Evolutionary conservation across 2,329 filamentous ascomycete species (phyloP), one percentile per base, ranked within the genome.

Genomic region (Huntiella bhutanensis): DNA sequence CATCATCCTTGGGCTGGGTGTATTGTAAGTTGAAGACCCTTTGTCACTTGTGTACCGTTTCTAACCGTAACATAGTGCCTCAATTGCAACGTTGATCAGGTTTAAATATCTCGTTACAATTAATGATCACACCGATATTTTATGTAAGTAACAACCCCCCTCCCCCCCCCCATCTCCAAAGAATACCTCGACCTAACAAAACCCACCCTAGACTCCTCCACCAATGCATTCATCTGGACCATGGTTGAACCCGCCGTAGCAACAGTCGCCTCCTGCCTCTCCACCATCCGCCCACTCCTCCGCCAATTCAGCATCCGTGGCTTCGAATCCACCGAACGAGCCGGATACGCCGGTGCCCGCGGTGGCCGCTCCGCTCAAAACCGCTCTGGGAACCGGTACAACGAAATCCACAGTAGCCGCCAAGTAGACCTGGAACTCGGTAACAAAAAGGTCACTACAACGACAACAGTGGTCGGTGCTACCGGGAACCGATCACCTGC

Each of bases 221-320:
- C 69, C 3, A 60, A 70, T 49, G 64, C 69, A 33, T 69, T 70
- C 64, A 61, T 73, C 5, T 74, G 70, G 70, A 73, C 68, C 7
- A 57, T 73, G n/a, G 59, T 73, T 45, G 70, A 74, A 53, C 69
- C 70, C 1, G 70, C 69, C 4, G 64, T 73, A 16, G 70, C 69
- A 49, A 74, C 73, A 40, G 56, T 68, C 19, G 70, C 70, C 10
- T 65, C 70, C 2, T 71, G 67, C 49, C 59, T 73, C 8, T 68
- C 67, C 16, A 74, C 70, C 4, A 69, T 73, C 32, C 66, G 70
- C 2, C 70, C 70, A 3, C 61, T 74, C 1, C 63, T 74, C 33
- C 67, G 69, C 33, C 58, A 59, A n/a, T 60, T 65, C 58, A 62
- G 58, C 51, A 56, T 72, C 10, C 61, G 53, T 16, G 69, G 68